A percentile compares a stretch with the other conserved stretches of the same genome.
phyloP scores from a whole-genome alignment of 23 red algal genomes.

The Gracilaria gracilis region DNA sequence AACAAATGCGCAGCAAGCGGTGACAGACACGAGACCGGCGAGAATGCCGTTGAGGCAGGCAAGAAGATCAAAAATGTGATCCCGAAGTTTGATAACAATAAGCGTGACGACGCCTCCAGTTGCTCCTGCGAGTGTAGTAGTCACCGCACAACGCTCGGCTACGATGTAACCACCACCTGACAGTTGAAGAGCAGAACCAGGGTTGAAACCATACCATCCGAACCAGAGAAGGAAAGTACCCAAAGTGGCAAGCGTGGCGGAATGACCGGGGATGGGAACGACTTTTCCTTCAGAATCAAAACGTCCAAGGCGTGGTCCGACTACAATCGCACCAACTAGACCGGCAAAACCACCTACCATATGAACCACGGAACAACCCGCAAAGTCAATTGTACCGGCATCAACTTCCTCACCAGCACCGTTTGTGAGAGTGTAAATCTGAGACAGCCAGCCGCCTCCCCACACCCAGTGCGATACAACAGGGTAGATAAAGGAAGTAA shows the following conservation, averaged over 20 bases:
- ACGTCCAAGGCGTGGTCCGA: constrained; percentile 95
- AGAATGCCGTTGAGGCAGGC: constrained; percentile 88
- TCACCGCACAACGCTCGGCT: constrained; percentile 73
- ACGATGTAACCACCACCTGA: constrained; percentile 26
- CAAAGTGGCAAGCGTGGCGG: constrained; percentile 78
- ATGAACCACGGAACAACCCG: constrained; percentile 93
- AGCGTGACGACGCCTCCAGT: constrained; percentile 80
- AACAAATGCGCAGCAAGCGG: constrained; percentile 85
- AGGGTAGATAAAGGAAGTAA: constrained; percentile 93
- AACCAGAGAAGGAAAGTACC: constrained; percentile 97
- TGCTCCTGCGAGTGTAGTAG: constrained; percentile 83
- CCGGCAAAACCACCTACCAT: constrained; percentile 91
- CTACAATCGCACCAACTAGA: constrained; percentile 82
- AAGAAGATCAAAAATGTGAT: constrained; percentile 82
- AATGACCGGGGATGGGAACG: constrained; percentile 92
- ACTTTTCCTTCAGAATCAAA: constrained; percentile 94
- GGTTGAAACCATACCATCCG: constrained; percentile 99
- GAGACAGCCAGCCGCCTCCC: constrained; percentile 73
- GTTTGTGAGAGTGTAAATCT: constrained; percentile 5
- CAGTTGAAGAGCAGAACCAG: constrained; percentile 80
- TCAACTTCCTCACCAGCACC: constrained; percentile 19
- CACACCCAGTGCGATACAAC: constrained; percentile 96
- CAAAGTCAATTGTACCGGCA: constrained; percentile 88
- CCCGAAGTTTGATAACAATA: constrained; percentile 69
- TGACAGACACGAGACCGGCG: constrained; percentile 87